A percentile compares a stretch with the other conserved stretches of the same genome.
phyloP scores from a whole-genome alignment of 73 alveolate genomes.

The Blepharisma japonicum region DNA sequence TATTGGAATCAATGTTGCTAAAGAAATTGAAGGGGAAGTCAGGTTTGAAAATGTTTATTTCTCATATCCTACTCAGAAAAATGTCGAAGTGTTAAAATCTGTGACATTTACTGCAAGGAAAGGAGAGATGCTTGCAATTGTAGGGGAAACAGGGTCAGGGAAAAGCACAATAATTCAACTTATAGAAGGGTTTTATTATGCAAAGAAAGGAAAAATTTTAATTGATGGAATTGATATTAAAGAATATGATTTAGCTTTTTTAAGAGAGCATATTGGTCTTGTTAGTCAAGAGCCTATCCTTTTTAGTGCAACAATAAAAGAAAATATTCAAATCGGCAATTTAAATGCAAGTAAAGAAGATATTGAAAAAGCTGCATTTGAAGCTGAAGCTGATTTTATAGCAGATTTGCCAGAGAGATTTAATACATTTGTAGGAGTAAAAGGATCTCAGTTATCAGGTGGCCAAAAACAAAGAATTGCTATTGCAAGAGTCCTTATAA shows the following conservation, averaged over 20 bases:
- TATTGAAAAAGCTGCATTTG: conserved; percentile 42
- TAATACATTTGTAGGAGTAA: conserved; percentile 46
- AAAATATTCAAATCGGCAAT: conserved; percentile 67
- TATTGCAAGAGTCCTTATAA: conserved; percentile 63
- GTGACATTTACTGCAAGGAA: conserved; percentile 49
- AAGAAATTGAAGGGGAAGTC: conserved; percentile 49
- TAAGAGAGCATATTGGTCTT: conserved; percentile 70
- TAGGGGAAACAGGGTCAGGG: conserved; percentile 92
- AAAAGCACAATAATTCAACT: conserved; percentile 66
- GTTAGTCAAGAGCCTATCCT: conserved; percentile 84
- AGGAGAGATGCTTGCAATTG: conserved; percentile 78
- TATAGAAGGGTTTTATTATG: conserved; percentile 73
- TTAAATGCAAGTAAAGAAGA: conserved; percentile 33
- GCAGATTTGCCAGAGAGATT: conserved; percentile 33
- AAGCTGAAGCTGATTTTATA: conserved; percentile 51
- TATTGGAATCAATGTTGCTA: not conserved
- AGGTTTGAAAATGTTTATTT: conserved; percentile 60
- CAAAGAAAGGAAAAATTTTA: conserved; percentile 66
- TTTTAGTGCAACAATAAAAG: conserved; percentile 70
- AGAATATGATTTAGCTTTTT: conserved; percentile 50
- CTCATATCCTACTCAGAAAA: conserved; percentile 56
- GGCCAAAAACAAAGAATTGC: conserved; percentile 73
- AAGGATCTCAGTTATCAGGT: conserved; percentile 63
- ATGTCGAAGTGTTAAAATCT: conserved; percentile 50
- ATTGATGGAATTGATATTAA: conserved; percentile 70